Evolutionary conservation across 2,329 filamentous ascomycete species (phyloP), one percentile per base, ranked within the genome.

Genomic region (Cladophialophora exuberans): DNA sequence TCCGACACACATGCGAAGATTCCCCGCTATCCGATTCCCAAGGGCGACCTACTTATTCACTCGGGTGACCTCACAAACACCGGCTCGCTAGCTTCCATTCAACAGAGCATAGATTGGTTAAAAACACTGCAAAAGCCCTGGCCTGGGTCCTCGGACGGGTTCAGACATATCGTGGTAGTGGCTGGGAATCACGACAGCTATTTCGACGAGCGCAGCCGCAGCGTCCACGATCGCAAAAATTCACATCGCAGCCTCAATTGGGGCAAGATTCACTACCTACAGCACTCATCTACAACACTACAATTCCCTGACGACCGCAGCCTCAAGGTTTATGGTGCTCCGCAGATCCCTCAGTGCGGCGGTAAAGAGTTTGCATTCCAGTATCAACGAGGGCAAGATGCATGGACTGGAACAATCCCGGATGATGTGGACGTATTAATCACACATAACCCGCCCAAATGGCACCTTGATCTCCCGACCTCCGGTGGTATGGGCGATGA

Each of bases 181-280:
- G 84, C 85, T 26, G 93, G 93, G 1, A 97, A 97, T 68, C 93
- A 97, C 70, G 93, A 97, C 68, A 86, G 84, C 65, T 95, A 84
- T 76, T 88, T 96, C 58, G 93, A 96, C 70, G 76, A 82, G 20
- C 76, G 78, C 28, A 84, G 83, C 11, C 80, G 88, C 3, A 71
- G 70, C 13, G 72, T 78, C 7, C 76, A 81, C 41, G 84, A 90
- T 66, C 67, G 73, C 39, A 69, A 72, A 17, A 67, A 76, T n/a
- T 72, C 74, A 1, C 70, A 70, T n/a, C 73, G 75, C 58, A 71
- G 69, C 25, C 77, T 92, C 13, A 77, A 90, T 63, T 85, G 89
- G 76, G 85, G 81, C 49, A 78, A 78, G 38, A 74, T 96, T 43
- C 78, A 84, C 64, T 96, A 96, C 70, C 82, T 96, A 2, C 83